phyloP scores from a whole-genome alignment of 208 protist species.

The Leishmania aethiopica region DNA sequence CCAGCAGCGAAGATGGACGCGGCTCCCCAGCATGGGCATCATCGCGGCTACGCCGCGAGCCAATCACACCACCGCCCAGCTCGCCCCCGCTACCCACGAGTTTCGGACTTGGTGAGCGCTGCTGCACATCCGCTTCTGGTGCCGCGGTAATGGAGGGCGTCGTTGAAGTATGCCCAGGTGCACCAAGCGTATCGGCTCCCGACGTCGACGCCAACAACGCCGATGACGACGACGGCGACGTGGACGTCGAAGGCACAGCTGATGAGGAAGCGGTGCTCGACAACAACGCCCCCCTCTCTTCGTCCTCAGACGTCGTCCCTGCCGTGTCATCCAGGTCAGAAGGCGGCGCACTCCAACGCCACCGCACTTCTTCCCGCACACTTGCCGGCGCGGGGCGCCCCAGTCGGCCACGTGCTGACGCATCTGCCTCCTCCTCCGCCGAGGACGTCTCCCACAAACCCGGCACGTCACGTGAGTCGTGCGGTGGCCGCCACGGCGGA shows the following conservation, averaged over 20 bases:
- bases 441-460: constrained; percentile 60
- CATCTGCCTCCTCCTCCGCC: constrained; percentile 41
- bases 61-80: not conserved
- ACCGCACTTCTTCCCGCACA: constrained; percentile 36
- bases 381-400: constrained; percentile 14
- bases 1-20: not conserved
- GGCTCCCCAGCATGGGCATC: not conserved
- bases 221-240: not conserved
- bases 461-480: constrained; percentile 39
- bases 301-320: not conserved
- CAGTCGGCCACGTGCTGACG: constrained; percentile 27
- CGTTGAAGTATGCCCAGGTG: not conserved
- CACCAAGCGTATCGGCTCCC: constrained; percentile 14
- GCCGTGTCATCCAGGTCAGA: constrained; percentile 10
- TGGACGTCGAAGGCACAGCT: not conserved
- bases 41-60: not conserved
- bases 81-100: not conserved
- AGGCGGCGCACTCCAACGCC: constrained; percentile 55
- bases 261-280: not conserved
- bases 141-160: not conserved
- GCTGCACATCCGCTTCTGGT: not conserved
- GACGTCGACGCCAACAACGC: not conserved
- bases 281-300: constrained; percentile 6
- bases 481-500: constrained; percentile 36
- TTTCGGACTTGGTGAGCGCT: not conserved